phyloP scores from a whole-genome alignment of 2,329 filamentous ascomycete genomes.

The Pyrenochaeta sp. region DNA sequence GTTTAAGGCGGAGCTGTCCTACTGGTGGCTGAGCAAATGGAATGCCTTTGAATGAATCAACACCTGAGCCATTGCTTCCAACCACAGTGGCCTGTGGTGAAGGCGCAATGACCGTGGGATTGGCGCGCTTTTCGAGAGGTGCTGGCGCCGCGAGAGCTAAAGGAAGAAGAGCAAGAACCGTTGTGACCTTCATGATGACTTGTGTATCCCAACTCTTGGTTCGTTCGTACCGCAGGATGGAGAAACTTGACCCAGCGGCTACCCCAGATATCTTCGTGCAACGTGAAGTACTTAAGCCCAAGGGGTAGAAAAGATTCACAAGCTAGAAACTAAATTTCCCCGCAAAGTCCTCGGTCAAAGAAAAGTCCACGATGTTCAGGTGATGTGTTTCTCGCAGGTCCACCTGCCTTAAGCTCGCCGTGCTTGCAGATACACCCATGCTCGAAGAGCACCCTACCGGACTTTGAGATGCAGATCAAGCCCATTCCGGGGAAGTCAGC shows the following conservation, averaged over 20 bases:
- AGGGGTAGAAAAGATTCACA: constrained; percentile 18
- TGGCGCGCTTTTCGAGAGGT: constrained; percentile 56
- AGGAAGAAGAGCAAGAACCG: constrained; percentile 34
- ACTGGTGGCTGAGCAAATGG: constrained; percentile 77
- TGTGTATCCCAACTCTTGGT: neutral
- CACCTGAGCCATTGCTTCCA: constrained; percentile 55
- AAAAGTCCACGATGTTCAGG: constrained; percentile 17
- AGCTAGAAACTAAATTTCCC: constrained; percentile 17
- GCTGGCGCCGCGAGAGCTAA: constrained; percentile 44
- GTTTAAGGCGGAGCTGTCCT: constrained; percentile 72
- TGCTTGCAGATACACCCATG: constrained; percentile 29
- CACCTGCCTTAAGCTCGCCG: constrained; percentile 16
- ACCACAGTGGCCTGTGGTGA: constrained; percentile 63
- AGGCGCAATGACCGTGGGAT: constrained; percentile 63
- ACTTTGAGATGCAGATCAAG: constrained; percentile 13
- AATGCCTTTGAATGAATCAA: constrained; percentile 78
- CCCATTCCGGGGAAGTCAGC: constrained; percentile 7
- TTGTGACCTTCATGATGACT: constrained; percentile 39
- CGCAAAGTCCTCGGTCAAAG: constrained; percentile 24
- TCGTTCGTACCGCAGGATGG: neutral
- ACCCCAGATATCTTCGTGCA: constrained; percentile 5
- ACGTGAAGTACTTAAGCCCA: constrained; percentile 10
- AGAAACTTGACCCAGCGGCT: constrained; percentile 1
- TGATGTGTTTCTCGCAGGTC: constrained; percentile 16
- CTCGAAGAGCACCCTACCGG: constrained; percentile 2